Evolutionary conservation across 345 rosid species (phyloP).

Genomic region (Ricinus communis): DNA sequence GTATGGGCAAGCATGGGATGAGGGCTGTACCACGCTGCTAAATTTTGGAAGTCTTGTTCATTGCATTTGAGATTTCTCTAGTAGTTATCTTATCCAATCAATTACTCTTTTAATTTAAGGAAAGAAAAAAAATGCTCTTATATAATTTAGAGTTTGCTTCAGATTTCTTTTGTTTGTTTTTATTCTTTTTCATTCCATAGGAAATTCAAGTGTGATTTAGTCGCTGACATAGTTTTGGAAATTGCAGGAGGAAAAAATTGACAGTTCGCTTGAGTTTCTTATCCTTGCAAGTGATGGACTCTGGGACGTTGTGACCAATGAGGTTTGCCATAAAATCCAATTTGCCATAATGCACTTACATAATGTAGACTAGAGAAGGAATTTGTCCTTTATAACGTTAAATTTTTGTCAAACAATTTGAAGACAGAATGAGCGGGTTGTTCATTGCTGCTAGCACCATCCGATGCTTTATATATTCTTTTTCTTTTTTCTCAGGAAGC

Average conservation of each 20-base stretch:
- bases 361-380: neutral
- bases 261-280: slow-evolving; percentile 95
- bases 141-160: neutral
- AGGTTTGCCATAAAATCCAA: slow-evolving; percentile 43
- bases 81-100: neutral
- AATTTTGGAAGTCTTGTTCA: neutral
- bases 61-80: neutral
- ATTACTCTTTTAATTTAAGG: too few species aligned
- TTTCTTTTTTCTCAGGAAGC: too few species aligned
- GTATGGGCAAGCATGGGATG: too few species aligned
- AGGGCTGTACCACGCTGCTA: too few species aligned
- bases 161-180: neutral
- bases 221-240: slow-evolving; percentile 16
- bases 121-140: too few species aligned
- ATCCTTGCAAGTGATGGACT: slow-evolving; percentile 99
- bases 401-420: neutral
- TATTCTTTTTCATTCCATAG: neutral
- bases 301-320: slow-evolving; percentile 97
- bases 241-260: slow-evolving; percentile 87
- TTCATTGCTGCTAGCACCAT: slow-evolving; percentile 7
- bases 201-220: slow-evolving; percentile 1
- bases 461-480: slow-evolving; percentile 2
- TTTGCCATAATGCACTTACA: neutral
- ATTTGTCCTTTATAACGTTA: neutral
- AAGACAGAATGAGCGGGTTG: neutral